Evolutionary conservation across 768 basidiomycete genomes (phyloP).

Genomic region (Naganishia vaughanmartiniae): DNA sequence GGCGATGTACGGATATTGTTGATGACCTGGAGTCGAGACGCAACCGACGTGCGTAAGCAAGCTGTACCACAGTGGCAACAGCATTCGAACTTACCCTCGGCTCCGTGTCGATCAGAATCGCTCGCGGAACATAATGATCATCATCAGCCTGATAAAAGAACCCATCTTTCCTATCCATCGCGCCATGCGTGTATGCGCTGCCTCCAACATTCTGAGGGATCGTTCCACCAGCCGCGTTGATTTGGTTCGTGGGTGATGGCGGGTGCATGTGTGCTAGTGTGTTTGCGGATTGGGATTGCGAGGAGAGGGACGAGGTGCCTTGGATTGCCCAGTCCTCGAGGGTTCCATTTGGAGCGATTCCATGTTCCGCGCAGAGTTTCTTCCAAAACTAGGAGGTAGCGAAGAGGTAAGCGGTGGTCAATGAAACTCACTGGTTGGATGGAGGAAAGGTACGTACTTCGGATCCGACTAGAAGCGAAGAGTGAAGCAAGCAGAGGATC

Average conservation of each 20-base stretch:
- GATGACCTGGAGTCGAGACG: constrained; percentile 68
- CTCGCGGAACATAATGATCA: constrained; percentile 96
- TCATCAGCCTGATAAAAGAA: constrained; percentile 99
- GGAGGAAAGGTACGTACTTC: constrained; percentile 51
- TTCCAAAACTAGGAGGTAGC: constrained; percentile 74
- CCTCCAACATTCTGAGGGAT: neutral
- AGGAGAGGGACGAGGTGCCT: constrained; percentile 27
- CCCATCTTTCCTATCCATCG: constrained; percentile 85
- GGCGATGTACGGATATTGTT: constrained; percentile 87
- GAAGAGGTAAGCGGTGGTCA: neutral
- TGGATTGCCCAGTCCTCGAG: constrained; percentile 86
- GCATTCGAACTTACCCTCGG: constrained; percentile 67
- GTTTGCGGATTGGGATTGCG: constrained; percentile 30
- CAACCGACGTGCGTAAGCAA: neutral
- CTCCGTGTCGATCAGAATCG: constrained; percentile 88
- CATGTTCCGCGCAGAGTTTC: constrained; percentile 94
- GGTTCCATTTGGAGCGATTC: constrained; percentile 90
- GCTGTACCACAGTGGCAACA: neutral
- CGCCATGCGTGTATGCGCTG: constrained; percentile 7
- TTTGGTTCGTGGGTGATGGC: constrained; percentile 18
- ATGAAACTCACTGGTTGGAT: neutral
- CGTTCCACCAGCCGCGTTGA: neutral
- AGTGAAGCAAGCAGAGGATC: neutral
- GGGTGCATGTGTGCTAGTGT: constrained; percentile 20
- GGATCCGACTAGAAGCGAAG: constrained; percentile 70